phyloP scores from a whole-genome alignment of 2,329 filamentous ascomycete species.

The Talaromyces sp. region DNA sequence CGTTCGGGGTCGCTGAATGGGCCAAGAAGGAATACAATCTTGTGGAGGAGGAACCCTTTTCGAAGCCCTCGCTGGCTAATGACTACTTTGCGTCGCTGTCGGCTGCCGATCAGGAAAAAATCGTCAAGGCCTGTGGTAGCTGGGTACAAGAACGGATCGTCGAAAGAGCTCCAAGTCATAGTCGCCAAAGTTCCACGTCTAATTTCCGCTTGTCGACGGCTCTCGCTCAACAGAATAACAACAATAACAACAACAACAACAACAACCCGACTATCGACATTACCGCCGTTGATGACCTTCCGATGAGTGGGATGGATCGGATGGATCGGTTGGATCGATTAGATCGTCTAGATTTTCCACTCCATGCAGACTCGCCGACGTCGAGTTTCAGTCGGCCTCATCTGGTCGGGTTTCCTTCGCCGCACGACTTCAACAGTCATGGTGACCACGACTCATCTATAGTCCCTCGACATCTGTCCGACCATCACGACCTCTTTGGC shows the following conservation, averaged over 20 bases:
- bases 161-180: constrained; percentile 35
- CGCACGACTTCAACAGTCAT: constrained; percentile 39
- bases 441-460: constrained; percentile 28
- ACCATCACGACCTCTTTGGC: constrained; percentile 44
- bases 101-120: constrained; percentile 40
- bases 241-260: constrained; percentile 25
- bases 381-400: constrained; percentile 43
- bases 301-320: constrained; percentile 28
- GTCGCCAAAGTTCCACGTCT: constrained; percentile 36
- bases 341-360: constrained; percentile 35
- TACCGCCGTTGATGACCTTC: constrained; percentile 39
- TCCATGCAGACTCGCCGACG: constrained; percentile 42
- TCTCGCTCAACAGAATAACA: constrained; percentile 39
- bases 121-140: constrained; percentile 42
- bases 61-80: constrained; percentile 39
- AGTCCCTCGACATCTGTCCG: constrained; percentile 29
- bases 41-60: constrained; percentile 31
- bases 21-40: constrained; percentile 39
- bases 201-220: constrained; percentile 38
- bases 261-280: constrained; percentile 39
- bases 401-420: constrained; percentile 39
- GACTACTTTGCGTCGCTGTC: constrained; percentile 41
- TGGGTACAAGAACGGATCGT: constrained; percentile 38
- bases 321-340: constrained; percentile 28
- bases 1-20: constrained; percentile 42